Evolutionary conservation across 2,329 filamentous ascomycete species (phyloP).

Genomic region (Penicillium oxalicum): DNA sequence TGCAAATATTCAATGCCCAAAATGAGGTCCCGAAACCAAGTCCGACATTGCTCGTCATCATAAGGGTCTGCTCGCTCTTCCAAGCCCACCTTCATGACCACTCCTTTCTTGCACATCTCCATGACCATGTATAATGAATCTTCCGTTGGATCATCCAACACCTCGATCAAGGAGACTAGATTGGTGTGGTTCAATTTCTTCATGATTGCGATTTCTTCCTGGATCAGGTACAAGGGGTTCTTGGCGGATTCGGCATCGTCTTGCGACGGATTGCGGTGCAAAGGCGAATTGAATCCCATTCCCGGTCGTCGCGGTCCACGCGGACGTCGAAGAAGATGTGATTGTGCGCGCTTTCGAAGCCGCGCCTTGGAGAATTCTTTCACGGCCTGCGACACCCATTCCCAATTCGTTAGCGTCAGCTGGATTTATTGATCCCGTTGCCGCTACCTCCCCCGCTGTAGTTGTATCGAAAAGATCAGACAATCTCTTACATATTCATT

Average conservation of each 20-base stretch:
- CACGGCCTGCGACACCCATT: slow-evolving; percentile 54
- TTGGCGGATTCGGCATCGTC: slow-evolving; percentile 51
- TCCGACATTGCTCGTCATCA: slow-evolving; percentile 71
- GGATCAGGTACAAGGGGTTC: slow-evolving; percentile 77
- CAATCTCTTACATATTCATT: slow-evolving; percentile 72
- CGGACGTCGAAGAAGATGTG: slow-evolving; percentile 69
- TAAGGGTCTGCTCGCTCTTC: slow-evolving; percentile 78
- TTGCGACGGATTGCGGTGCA: slow-evolving; percentile 55
- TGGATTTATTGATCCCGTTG: no score
- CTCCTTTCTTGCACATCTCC: slow-evolving; percentile 98
- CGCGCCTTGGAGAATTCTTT: slow-evolving; percentile 97
- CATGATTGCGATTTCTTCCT: slow-evolving; percentile 97
- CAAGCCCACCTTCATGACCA: slow-evolving; percentile 93
- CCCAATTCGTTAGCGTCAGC: neutral
- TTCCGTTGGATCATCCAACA: slow-evolving; percentile 89
- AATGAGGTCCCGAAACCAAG: slow-evolving; percentile 92
- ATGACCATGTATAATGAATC: slow-evolving; percentile 98
- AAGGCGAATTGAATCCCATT: slow-evolving; percentile 56
- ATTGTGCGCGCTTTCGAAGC: slow-evolving; percentile 82
- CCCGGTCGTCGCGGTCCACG: slow-evolving; percentile 50
- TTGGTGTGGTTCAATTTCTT: slow-evolving; percentile 96
- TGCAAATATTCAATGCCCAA: slow-evolving; percentile 94
- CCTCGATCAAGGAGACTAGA: slow-evolving; percentile 86
- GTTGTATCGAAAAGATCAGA: neutral
- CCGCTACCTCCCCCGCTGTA: no score